A percentile compares a stretch with the other conserved stretches of the same genome.
phyloP scores from a whole-genome alignment of 306 rosid species.

The Adenanthera pavonina region DNA sequence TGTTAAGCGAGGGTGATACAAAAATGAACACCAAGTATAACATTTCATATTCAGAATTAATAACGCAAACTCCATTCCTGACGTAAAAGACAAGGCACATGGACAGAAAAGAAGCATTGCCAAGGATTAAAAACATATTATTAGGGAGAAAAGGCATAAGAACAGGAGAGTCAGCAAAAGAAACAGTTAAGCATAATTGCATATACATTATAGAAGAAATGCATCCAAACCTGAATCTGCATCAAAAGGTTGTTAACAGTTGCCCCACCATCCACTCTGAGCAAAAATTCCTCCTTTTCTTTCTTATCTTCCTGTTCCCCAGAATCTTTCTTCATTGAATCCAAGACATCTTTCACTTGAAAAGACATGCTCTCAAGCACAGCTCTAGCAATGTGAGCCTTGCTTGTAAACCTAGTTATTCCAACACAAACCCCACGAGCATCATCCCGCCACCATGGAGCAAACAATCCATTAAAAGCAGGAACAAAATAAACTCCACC shows the following conservation, averaged over 20 bases:
- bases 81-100: not conserved
- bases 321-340: constrained; percentile 86
- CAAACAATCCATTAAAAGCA: constrained; percentile 91
- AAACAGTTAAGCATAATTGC: not conserved
- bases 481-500: constrained; percentile 96
- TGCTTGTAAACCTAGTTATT: constrained; percentile 78
- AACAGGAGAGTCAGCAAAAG: not conserved
- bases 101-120: not conserved
- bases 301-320: constrained; percentile 37
- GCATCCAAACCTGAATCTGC: constrained; percentile 89
- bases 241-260: constrained; percentile 77
- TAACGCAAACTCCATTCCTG: not conserved
- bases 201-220: constrained; percentile 15
- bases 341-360: constrained; percentile 90
- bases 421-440: constrained; percentile 95
- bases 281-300: constrained; percentile 56
- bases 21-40: not conserved
- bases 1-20: not conserved
- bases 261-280: constrained; percentile 96
- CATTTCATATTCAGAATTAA: not conserved
- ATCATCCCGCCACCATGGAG: constrained; percentile 99
- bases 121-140: not conserved
- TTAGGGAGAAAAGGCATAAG: not conserved
- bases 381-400: constrained; percentile 88
- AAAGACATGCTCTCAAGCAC: constrained; percentile 94